phyloP scores from a whole-genome alignment of 1,284 basidiomycete genomes.

The Leccinum proliferum region DNA sequence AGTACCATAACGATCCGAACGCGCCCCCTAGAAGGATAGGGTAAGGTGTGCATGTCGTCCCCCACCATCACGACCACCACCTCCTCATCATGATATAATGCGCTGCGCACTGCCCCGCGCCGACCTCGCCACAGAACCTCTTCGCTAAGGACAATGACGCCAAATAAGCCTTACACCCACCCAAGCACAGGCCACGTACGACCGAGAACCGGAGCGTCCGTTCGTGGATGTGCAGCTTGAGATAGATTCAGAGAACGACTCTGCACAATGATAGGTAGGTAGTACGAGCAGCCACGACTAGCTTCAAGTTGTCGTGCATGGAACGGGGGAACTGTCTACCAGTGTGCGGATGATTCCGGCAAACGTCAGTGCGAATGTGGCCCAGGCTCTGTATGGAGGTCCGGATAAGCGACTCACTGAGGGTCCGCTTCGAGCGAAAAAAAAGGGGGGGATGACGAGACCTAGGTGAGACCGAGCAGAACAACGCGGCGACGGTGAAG shows the following conservation, averaged over 20 bases:
- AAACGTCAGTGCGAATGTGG: too few species aligned
- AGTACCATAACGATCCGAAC: slow-evolving; percentile 81
- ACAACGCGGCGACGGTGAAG: too few species aligned
- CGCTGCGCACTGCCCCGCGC: slow-evolving; percentile 79
- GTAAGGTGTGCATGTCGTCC: background rate
- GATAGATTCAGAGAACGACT: slow-evolving; percentile 75
- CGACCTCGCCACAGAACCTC: slow-evolving; percentile 65
- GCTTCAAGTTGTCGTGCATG: too few species aligned
- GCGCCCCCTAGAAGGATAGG: slow-evolving; percentile 51
- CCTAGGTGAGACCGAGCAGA: too few species aligned
- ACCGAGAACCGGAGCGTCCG: slow-evolving; percentile 72
- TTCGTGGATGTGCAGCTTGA: slow-evolving; percentile 92
- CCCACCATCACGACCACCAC: background rate
- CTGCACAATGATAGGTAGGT: slow-evolving; percentile 60
- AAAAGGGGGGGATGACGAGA: too few species aligned
- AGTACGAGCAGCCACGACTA: too few species aligned
- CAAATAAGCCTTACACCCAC: slow-evolving; percentile 84
- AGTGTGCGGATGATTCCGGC: too few species aligned
- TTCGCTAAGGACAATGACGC: slow-evolving; percentile 51
- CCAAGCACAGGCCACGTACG: slow-evolving; percentile 84
- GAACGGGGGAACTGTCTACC: too few species aligned
- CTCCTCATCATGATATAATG: slow-evolving; percentile 82
- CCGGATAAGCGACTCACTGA: too few species aligned
- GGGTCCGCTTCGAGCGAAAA: too few species aligned
- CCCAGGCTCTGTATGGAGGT: too few species aligned